Evolutionary conservation across 2,329 filamentous ascomycete species (phyloP).

Genomic region (Chaetomiaceae sp.): DNA sequence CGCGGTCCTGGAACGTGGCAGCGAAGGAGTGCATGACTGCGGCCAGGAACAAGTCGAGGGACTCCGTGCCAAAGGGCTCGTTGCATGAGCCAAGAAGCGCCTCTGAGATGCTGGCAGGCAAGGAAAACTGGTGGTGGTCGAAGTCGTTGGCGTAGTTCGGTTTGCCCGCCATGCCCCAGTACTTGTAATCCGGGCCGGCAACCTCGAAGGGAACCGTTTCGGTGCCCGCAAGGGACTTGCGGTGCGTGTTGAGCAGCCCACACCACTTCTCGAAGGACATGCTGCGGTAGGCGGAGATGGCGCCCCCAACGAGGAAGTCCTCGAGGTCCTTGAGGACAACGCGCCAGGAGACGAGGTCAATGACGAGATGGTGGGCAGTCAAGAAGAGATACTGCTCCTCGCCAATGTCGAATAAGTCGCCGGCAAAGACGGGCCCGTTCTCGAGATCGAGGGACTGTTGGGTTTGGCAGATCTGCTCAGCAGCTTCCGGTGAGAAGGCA

Average conservation of each 20-base stretch:
- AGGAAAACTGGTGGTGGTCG: slow-evolving; percentile 34
- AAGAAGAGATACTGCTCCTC: slow-evolving; percentile 28
- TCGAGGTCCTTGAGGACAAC: slow-evolving; percentile 41
- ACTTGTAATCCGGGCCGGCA: slow-evolving; percentile 14
- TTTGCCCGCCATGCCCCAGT: slow-evolving; percentile 8
- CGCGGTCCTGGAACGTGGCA: slow-evolving; percentile 32
- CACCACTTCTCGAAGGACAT: slow-evolving; percentile 36
- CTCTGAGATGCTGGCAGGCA: slow-evolving; percentile 31
- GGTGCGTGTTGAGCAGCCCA: slow-evolving; percentile 31
- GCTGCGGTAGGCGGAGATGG: slow-evolving; percentile 14
- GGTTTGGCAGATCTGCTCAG: slow-evolving; percentile 22
- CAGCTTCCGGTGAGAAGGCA: background rate
- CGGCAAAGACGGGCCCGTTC: slow-evolving; percentile 25
- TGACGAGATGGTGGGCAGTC: slow-evolving; percentile 34
- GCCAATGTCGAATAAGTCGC: slow-evolving; percentile 18
- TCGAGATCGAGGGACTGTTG: slow-evolving; percentile 17
- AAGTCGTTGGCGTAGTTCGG: slow-evolving; percentile 20
- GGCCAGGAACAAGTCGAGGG: slow-evolving; percentile 36
- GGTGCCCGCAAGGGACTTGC: slow-evolving; percentile 2
- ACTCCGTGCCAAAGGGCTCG: slow-evolving; percentile 30
- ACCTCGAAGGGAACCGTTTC: slow-evolving; percentile 7
- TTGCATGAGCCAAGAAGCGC: slow-evolving; percentile 28
- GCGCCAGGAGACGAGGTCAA: slow-evolving; percentile 44
- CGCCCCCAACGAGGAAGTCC: slow-evolving; percentile 26
- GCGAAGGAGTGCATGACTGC: slow-evolving; percentile 33